These are phyloP conservation scores for Aspergillus aculeatinus DNA, from an alignment of 2,329 filamentous ascomycete genomes.

Conservation along the genomic window DNA sequence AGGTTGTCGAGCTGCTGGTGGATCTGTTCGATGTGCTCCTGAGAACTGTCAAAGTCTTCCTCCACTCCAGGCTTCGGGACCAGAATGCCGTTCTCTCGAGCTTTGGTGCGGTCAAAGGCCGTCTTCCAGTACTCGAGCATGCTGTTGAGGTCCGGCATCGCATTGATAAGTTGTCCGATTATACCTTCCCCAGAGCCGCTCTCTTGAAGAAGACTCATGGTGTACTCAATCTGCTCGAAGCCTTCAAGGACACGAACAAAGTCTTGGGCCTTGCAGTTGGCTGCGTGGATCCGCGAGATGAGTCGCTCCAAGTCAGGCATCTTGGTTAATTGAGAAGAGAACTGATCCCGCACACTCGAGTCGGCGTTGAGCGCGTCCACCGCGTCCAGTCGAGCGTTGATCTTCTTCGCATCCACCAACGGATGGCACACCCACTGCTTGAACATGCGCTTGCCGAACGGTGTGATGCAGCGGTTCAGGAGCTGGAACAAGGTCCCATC, in stretches of 20 bases:
- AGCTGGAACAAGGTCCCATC: slow-evolving; percentile 89
- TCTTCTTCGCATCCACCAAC: slow-evolving; percentile 77
- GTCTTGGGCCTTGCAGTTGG: slow-evolving; percentile 84
- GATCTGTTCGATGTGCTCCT: slow-evolving; percentile 72
- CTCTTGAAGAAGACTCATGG: slow-evolving; percentile 73
- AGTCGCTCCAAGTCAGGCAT: slow-evolving; percentile 92
- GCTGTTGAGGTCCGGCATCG: slow-evolving; percentile 80
- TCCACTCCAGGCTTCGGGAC: slow-evolving; percentile 86
- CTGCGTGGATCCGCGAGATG: slow-evolving; percentile 91
- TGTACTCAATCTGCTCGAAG: slow-evolving; percentile 97
- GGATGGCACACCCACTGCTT: slow-evolving; percentile 98
- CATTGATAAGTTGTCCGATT: slow-evolving; percentile 75
- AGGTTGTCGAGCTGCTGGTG: slow-evolving; percentile 70
- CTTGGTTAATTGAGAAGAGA: slow-evolving; percentile 82
- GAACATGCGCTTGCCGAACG: slow-evolving; percentile 94
- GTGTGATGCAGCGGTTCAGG: slow-evolving; percentile 90
- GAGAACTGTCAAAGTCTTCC: slow-evolving; percentile 84
- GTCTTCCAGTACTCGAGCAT: slow-evolving; percentile 82
- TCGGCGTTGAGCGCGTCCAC: slow-evolving; percentile 91
- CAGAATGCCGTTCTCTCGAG: slow-evolving; percentile 74
- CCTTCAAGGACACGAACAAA: slow-evolving; percentile 92
- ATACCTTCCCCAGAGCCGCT: slow-evolving; percentile 77
- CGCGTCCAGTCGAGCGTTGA: slow-evolving; percentile 91
- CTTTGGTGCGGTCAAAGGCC: slow-evolving; percentile 81
- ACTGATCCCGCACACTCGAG: slow-evolving; percentile 75